Evolutionary conservation across 2,329 filamentous ascomycete species (phyloP).

Genomic region (Emergomyces pasteurianus): DNA sequence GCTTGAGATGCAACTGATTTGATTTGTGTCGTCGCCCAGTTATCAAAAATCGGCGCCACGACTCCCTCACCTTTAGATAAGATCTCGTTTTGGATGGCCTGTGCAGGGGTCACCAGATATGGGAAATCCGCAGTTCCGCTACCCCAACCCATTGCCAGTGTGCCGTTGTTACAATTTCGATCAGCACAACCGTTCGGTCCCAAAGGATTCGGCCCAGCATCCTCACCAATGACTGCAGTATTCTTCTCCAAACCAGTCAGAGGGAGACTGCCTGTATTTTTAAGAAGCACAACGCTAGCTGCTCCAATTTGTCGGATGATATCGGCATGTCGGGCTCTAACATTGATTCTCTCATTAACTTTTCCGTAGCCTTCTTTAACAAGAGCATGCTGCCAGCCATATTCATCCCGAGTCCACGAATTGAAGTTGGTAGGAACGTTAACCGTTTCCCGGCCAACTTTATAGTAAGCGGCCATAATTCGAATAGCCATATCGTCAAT

Average conservation of each 20-base stretch:
- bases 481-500: constrained; percentile 86
- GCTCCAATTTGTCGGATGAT: constrained; percentile 67
- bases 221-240: constrained; percentile 67
- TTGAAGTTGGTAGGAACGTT: constrained; percentile 63
- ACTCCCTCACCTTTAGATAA: constrained; percentile 52
- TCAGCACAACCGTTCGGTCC: constrained; percentile 73
- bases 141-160: constrained; percentile 53
- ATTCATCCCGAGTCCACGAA: constrained; percentile 72
- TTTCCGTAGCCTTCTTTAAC: constrained; percentile 51
- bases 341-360: constrained; percentile 73
- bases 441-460: constrained; percentile 44
- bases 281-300: constrained; percentile 76
- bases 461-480: constrained; percentile 56
- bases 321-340: constrained; percentile 59
- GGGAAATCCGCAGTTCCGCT: constrained; percentile 50
- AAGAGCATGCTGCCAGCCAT: constrained; percentile 54
- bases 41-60: constrained; percentile 48
- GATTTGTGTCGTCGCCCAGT: constrained; percentile 44
- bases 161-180: constrained; percentile 50
- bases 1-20: constrained; percentile 39
- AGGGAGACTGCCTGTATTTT: constrained; percentile 66
- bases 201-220: constrained; percentile 60
- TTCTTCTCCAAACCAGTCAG: constrained; percentile 63
- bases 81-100: constrained; percentile 55
- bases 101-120: constrained; percentile 50